Base-by-base conservation (phyloP, 2,329 filamentous ascomycete species). In the Trichoderma pleuroti region DNA sequence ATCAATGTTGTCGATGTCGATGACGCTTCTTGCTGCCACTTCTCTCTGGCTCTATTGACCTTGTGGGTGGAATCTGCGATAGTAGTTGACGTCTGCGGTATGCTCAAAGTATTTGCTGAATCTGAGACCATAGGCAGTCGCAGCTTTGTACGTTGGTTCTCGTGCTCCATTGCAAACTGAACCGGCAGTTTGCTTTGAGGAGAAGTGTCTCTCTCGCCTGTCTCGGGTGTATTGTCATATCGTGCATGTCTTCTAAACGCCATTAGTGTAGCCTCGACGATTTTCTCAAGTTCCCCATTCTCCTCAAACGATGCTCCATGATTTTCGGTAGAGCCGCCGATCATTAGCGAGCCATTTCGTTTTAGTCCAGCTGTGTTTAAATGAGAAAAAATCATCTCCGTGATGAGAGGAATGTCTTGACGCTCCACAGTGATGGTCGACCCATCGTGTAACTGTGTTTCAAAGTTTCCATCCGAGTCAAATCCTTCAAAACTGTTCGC, bases 101-200 rank as follows among this genome's bases (percentile, higher is more conserved):
- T 26, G 70, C 74, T 81, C 54, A 81, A 76, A 0, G 80, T 82
- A 1, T 77, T 81, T 5, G 78, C 77, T 57, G 80, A 77, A 54
- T 80, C 78, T 18, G 76, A 76, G 11, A 70, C 59, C 8, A 72
- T 74, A 6, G 74, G 73, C 21, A 73, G 72, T 10, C 74, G 75
- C 6, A 76, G 74, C 16, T 75, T 70, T 36, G 81, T 79, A 0
- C 74, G 70, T 12, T 75, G 75, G 16, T 57, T 69, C 11, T 39
- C 67, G 21, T 73, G 74, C 9, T 77, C 72, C 4, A 77, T 67
- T 9, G 70, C 75, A 36, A 74, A 74, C 6, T 75, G 68, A 14
- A 70, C 69, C 3, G 57, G 70, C 61, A 56, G 68, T 28, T 68
- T 63, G 24, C 68, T 56, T 57, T 24, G 59, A 32, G 24, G 26